Percentiles rank a stretch among this genome's conserved stretches.
Conservation (phyloP, 257 asterid species). For the Cinchona pubescens region DNA sequence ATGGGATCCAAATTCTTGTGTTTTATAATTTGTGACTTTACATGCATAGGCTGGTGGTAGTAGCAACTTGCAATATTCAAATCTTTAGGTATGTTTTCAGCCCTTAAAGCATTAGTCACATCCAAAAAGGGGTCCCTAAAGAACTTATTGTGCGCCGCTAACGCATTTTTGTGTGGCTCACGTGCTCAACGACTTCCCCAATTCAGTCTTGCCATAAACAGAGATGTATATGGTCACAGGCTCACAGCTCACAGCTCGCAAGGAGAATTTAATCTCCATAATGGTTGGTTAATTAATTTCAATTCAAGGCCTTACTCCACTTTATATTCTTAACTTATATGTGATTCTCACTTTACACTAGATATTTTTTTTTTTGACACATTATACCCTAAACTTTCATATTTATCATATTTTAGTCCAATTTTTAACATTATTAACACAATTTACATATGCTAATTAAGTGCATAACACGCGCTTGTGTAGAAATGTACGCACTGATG, state of each 20-base stretch:
- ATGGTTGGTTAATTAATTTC: not conserved
- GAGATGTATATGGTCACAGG: not conserved
- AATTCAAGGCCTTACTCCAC: too few relatives aligned
- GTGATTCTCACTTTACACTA: too few relatives aligned
- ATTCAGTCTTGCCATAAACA: not conserved
- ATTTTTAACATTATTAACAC: too few relatives aligned
- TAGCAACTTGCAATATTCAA: constrained; percentile 33
- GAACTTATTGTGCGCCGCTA: constrained; percentile 14
- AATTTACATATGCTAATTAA: too few relatives aligned
- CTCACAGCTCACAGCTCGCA: not conserved
- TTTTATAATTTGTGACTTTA: constrained; percentile 9
- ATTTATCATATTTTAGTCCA: too few relatives aligned
- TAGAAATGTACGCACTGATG: too few relatives aligned
- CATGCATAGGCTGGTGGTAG: constrained; percentile 20
- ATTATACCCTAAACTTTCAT: too few relatives aligned
- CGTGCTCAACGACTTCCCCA: not conserved
- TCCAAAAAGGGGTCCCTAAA: constrained; percentile 28
- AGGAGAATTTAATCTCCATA: not conserved
- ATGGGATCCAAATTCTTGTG: not conserved
- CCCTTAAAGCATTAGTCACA: constrained; percentile 29
- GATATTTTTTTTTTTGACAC: too few relatives aligned
- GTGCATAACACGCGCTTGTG: too few relatives aligned
- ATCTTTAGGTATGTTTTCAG: constrained; percentile 12
- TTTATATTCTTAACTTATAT: too few relatives aligned
- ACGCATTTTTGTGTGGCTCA: constrained; percentile 15